A percentile compares a stretch with the other conserved stretches of the same genome.
Evolutionary conservation across 805 yeast genomes (phyloP).

Genomic region (Barnettozyma californica): DNA sequence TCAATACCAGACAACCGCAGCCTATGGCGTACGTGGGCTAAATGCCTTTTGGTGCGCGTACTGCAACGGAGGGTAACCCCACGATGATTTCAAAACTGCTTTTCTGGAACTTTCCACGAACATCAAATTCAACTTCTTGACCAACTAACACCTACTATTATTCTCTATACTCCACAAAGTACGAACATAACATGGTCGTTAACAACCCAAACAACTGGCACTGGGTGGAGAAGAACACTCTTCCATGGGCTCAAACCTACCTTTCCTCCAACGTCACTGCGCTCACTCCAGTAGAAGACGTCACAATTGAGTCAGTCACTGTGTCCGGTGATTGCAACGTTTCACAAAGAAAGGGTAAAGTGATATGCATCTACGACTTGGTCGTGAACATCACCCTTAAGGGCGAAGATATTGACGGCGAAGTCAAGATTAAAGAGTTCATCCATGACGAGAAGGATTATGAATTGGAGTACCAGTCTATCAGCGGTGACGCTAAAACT

Average conservation of each 20-base stretch:
- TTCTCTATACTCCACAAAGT: neutral
- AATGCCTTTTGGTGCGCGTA: no score
- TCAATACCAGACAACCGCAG: no score
- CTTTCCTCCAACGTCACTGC: conserved; percentile 34
- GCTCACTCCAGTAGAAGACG: conserved; percentile 20
- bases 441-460: conserved; percentile 73
- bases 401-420: conserved; percentile 37
- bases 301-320: conserved; percentile 34
- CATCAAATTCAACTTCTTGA: neutral
- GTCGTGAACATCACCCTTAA: conserved; percentile 42
- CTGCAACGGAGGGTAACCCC: neutral
- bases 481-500: conserved; percentile 30
- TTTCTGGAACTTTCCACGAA: neutral
- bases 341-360: conserved; percentile 79
- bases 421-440: conserved; percentile 55
- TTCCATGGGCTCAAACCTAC: conserved; percentile 57
- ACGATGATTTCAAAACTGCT: neutral
- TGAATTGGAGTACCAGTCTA: conserved; percentile 47
- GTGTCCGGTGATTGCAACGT: conserved; percentile 76
- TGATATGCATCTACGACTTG: conserved; percentile 69
- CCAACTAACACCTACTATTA: neutral
- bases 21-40: no score
- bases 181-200: conserved; percentile 44
- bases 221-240: conserved; percentile 66
- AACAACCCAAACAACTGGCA: conserved; percentile 75